phyloP scores from a whole-genome alignment of 345 rosid genomes.

The Euphorbia pulcherrima region DNA sequence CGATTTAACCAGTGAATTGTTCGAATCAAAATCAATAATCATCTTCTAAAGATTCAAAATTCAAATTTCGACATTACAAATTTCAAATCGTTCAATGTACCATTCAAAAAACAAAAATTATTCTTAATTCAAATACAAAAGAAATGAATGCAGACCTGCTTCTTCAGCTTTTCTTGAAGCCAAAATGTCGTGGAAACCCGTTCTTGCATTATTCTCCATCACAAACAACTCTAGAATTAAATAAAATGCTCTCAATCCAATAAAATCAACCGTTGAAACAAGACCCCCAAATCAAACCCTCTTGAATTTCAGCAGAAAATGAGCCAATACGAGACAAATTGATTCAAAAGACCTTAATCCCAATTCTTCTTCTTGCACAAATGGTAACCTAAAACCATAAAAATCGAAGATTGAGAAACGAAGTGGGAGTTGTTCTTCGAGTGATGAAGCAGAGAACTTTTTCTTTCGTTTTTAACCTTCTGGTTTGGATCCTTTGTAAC shows the following conservation, averaged over 20 bases:
- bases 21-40: neutral
- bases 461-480: slow-evolving; percentile 4
- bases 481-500: slow-evolving; percentile 18
- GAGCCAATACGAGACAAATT: neutral
- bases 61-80: neutral
- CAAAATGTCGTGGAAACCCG: slow-evolving; percentile 54
- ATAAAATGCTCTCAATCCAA: no score
- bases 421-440: neutral
- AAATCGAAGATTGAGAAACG: neutral
- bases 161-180: slow-evolving; percentile 95
- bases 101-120: slow-evolving; percentile 9
- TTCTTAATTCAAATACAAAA: no score
- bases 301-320: neutral
- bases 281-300: neutral
- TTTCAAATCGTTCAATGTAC: neutral
- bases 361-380: neutral
- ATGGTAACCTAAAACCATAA: neutral
- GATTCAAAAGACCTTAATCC: neutral
- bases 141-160: slow-evolving; percentile 45
- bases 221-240: neutral
- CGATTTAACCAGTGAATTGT: slow-evolving; percentile 8
- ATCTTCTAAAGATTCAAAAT: neutral
- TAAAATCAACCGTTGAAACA: neutral
- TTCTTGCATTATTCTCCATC: slow-evolving; percentile 48
- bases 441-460: neutral